phyloP scores from a whole-genome alignment of 1,284 basidiomycete genomes.

The Melampsora allii-populina region DNA sequence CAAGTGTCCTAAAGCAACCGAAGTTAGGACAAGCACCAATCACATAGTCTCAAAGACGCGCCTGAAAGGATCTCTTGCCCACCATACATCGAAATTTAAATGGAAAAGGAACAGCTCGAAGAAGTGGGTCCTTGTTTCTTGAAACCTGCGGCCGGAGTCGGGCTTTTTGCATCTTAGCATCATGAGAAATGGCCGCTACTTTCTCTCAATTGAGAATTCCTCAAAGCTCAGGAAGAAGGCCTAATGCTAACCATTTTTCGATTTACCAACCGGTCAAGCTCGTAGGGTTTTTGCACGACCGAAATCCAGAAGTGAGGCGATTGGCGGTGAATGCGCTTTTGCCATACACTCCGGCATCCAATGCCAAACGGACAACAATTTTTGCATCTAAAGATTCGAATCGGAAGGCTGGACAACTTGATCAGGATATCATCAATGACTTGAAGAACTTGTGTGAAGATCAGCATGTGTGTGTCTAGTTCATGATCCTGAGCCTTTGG shows the following conservation, averaged over 20 bases:
- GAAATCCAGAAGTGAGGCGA: conserved; percentile 80
- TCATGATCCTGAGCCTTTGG: conserved; percentile 63
- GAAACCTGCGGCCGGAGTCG: conserved; percentile 47
- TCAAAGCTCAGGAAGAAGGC: not conserved
- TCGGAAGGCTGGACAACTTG: conserved; percentile 42
- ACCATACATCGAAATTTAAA: not conserved
- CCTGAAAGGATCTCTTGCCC: no score
- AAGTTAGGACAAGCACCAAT: no score
- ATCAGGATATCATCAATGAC: conserved; percentile 50
- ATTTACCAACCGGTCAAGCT: conserved; percentile 58
- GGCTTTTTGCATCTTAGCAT: conserved; percentile 52
- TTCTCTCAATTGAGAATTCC: no score
- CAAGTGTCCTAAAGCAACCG: no score
- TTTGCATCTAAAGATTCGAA: conserved; percentile 63
- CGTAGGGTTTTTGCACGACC: conserved; percentile 76
- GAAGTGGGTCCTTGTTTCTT: conserved; percentile 34
- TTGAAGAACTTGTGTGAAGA: conserved; percentile 61
- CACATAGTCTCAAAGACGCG: no score
- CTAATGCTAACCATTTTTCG: not conserved
- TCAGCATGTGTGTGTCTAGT: conserved; percentile 65
- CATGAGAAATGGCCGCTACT: no score
- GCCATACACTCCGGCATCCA: conserved; percentile 69
- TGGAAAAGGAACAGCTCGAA: conserved; percentile 16
- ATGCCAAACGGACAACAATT: conserved; percentile 64
- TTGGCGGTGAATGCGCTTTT: conserved; percentile 79